Evolutionary conservation across 108 stramenopile genomes (phyloP).

Genomic region (Cyclotella kingstonii): DNA sequence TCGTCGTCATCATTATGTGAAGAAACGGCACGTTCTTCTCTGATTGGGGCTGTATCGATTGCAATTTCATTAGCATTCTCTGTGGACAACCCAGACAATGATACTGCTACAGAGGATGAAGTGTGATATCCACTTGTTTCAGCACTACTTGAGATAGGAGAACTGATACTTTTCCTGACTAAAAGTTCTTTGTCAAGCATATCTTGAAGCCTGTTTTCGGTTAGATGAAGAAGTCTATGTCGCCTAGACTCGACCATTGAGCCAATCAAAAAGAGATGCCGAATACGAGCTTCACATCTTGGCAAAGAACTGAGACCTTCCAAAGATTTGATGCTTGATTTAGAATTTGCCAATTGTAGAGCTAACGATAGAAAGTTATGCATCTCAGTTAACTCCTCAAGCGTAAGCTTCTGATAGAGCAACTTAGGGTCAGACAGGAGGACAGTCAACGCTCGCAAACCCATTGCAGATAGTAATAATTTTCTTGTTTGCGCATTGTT

Average conservation of each 20-base stretch:
- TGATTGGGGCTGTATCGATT: constrained; percentile 1
- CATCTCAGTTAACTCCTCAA: constrained; percentile 8
- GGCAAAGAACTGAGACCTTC: constrained; percentile 25
- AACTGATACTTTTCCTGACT: too few relatives aligned
- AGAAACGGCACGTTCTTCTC: constrained; percentile 45
- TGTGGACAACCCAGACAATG: constrained; percentile 16
- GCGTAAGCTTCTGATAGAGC: constrained; percentile 6
- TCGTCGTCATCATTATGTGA: constrained; percentile 27
- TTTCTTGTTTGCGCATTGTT: background rate
- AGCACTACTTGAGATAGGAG: too few relatives aligned
- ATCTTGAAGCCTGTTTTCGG: constrained; percentile 1
- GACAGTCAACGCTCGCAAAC: constrained; percentile 32
- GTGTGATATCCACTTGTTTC: constrained; percentile 10
- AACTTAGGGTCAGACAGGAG: constrained; percentile 20
- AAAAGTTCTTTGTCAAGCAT: constrained; percentile 19
- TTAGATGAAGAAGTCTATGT: constrained; percentile 7
- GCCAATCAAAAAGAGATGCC: constrained; percentile 30
- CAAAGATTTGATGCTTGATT: background rate
- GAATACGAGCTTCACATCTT: constrained; percentile 24
- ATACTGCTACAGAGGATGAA: constrained; percentile 20
- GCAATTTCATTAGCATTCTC: constrained; percentile 3
- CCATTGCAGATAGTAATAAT: constrained; percentile 28
- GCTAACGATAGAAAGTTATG: constrained; percentile 15
- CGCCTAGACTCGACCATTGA: constrained; percentile 14
- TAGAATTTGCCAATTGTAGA: constrained; percentile 13